Base-by-base conservation (phyloP, 495 filamentous ascomycete species). In the Podospora fimiseda region DNA sequence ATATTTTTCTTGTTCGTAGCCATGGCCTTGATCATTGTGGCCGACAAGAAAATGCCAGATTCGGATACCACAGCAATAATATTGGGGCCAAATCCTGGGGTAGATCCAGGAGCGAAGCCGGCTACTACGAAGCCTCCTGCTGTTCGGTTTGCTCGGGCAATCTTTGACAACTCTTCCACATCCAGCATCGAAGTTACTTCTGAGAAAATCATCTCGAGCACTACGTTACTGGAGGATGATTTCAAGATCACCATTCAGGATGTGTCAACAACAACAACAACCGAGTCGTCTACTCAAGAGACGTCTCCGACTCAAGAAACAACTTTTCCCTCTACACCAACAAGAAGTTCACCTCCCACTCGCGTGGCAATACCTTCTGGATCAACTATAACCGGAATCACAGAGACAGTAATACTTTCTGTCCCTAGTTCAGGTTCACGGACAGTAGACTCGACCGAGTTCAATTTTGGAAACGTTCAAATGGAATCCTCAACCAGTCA, bases 31-130 rank as follows among this genome's bases (percentile, higher is more conserved):
- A 45, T 67, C 36, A 51, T 57, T 44, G 60, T 62, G 27, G 64
- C 62, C 23, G 51, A 65, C 37, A 60, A 51, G 39, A 44, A 50
- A 20, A 60, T 69, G 66, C 66, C 66, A 19, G 40, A 62, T 52
- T 65, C 61, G 18, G 64, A 69, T 43, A 61, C 40, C 22, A 57
- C 49, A 15, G 61, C 53, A 9, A 36, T 27, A 4, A 56, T 69
- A 27, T 9, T 60, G 18, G 61, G 58, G 6, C 19, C 52, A 11
- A 51, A 52, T 40, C 52, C 60, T 5, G 51, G 53, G 9, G 46
- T 51, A 9, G 21, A 51, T 4, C 54, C 52, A 18, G 53, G 53
- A 0, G 48, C 36, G 22, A 21, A 24, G 44, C 16, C 30, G 20
- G 27, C 36, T 53, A 24, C 46, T 11, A 33, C 27, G n/a, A n/a